A percentile compares a stretch with the other conserved stretches of the same genome.
phyloP scores from a whole-genome alignment of 441 rosid species.

The Arabidopsis lyrata region DNA sequence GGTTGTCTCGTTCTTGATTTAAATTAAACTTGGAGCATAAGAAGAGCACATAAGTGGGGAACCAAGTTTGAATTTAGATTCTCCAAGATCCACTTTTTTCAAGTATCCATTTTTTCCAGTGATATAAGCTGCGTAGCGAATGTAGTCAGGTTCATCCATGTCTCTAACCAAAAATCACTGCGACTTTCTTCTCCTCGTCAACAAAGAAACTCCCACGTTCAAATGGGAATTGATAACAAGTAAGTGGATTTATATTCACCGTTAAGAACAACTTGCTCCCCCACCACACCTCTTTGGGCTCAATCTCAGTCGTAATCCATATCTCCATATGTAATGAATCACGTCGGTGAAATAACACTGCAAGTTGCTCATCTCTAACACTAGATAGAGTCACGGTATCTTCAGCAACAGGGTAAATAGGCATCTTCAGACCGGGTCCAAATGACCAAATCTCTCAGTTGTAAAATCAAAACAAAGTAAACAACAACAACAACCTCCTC shows the following conservation, averaged over 20 bases:
- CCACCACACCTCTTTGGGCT: neutral
- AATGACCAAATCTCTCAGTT: neutral
- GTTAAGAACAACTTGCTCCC: neutral
- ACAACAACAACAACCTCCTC: neutral
- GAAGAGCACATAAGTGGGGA: neutral
- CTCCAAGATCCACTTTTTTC: neutral
- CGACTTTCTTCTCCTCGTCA: neutral
- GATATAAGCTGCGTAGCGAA: neutral
- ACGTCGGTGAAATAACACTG: neutral
- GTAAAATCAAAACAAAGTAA: neutral
- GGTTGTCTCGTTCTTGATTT: neutral
- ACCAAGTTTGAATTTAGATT: neutral
- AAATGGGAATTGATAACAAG: neutral
- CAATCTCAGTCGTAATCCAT: neutral
- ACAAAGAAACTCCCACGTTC: neutral
- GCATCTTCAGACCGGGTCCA: neutral
- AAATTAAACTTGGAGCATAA: neutral
- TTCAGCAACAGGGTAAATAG: neutral
- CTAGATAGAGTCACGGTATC: neutral
- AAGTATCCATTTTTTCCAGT: neutral
- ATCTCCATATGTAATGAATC: neutral
- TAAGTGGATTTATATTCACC: neutral
- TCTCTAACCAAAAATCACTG: neutral
- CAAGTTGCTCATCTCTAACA: constrained; percentile 2
- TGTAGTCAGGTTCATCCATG: neutral